Percentiles rank a stretch among this genome's conserved stretches.
Conservation (phyloP, 2,329 filamentous ascomycete genomes). For the Xylariaceae sp. region DNA sequence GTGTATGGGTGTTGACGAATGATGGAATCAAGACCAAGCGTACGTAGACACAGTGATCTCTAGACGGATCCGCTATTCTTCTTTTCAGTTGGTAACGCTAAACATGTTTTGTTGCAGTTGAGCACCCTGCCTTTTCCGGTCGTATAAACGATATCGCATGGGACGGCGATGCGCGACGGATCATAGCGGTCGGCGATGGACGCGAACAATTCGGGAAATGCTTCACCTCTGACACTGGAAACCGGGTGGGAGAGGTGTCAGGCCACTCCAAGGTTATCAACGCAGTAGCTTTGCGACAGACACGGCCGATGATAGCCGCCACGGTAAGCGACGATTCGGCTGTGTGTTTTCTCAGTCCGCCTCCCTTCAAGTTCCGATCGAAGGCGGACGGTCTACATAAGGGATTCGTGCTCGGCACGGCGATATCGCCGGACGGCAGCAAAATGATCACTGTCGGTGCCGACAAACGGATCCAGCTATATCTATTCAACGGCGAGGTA, state of each 20-base stretch:
- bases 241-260: conserved; percentile 91
- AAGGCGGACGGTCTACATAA: conserved; percentile 80
- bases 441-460: conserved; percentile 85
- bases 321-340: conserved; percentile 90
- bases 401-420: conserved; percentile 86
- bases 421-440: conserved; percentile 87
- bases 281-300: conserved; percentile 84
- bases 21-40: conserved; percentile 78
- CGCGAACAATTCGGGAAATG: conserved; percentile 93
- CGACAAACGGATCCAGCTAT: conserved; percentile 92
- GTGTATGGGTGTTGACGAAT: conserved; percentile 91
- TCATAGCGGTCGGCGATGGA: conserved; percentile 95
- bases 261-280: conserved; percentile 94
- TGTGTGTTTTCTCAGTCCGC: conserved; percentile 90
- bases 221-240: conserved; percentile 94
- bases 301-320: conserved; percentile 87
- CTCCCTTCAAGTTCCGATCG: conserved; percentile 94
- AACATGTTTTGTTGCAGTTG: conserved; percentile 55
- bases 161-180: conserved; percentile 95
- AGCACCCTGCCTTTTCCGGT: conserved; percentile 93
- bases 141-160: conserved; percentile 96
- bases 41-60: too few species aligned
- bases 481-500: conserved; percentile 81
- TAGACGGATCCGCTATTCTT: too few species aligned
- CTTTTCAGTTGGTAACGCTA: conserved; percentile 18